Evolutionary conservation across 495 filamentous ascomycete species (phyloP), one percentile per base, ranked within the genome.

Genomic region (Cercophora scortea): DNA sequence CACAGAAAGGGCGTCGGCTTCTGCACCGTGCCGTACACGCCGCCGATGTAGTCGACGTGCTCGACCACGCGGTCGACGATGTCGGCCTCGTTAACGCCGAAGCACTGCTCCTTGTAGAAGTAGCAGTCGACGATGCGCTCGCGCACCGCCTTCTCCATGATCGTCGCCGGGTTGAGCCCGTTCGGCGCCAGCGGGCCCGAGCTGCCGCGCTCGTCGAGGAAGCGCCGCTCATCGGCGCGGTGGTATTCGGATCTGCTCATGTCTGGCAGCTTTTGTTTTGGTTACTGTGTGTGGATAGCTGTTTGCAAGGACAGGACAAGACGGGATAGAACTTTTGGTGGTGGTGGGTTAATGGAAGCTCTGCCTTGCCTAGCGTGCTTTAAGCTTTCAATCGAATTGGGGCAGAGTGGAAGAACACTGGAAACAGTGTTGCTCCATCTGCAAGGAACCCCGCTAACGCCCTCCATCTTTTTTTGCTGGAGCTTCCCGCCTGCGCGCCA

Each of bases 91-190:
- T 97, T 97, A 54, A 98, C 74, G 18, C 86, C 93, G 73, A 96
- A 98, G 65, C 91, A 94, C 68, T 96, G 91, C 67, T 97, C 94
- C 70, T 96, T 96, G 87, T 89, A 98, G 74, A 96, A 98, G 72
- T 94, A 93, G 56, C 82, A 86, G 55, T 95, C 88, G 51, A 88
- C 82, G 68, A 98, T 96, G 61, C 93, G 90, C 66, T 98, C 92
- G 53, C 90, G 86, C 52, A 95, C 88, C 12, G 89, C 84, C 65
- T 91, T 93, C 61, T 96, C 90, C 74, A 96, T 84, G 38, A 96
- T 88, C 7, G 86, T 87, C 7, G 87, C 84, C 0, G 90, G 90
- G 71, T 95, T 95, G 57, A 91, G 81, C 39, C 89, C 88, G 68
- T 81, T 81, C 19, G 78, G 78, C 7, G 76, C 74, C 8, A 79